A percentile compares a stretch with the other conserved stretches of the same genome.
These are phyloP conservation scores for Orbilia ellipsospora DNA, from an alignment of 2,329 filamentous ascomycete species.

Conservation along the genomic window DNA sequence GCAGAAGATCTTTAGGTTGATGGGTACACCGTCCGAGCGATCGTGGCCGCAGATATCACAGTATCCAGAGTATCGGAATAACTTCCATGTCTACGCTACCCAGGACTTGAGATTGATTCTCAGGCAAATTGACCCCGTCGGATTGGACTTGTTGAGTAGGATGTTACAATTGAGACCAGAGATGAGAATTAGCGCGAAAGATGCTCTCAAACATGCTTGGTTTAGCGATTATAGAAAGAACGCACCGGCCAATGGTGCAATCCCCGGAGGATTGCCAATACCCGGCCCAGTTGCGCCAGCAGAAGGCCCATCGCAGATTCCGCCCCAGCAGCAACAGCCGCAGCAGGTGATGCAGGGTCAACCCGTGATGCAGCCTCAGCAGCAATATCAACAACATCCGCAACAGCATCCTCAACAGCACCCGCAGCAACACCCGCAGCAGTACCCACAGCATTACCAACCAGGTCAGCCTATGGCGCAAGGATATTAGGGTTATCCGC, in stretches of 20 bases:
- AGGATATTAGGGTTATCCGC: conserved; percentile 58
- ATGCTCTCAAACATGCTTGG: conserved; percentile 91
- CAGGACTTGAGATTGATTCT: conserved; percentile 88
- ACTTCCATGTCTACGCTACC: conserved; percentile 92
- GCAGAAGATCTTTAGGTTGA: conserved; percentile 95
- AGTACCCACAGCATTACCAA: conserved; percentile 56
- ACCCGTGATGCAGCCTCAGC: conserved; percentile 37
- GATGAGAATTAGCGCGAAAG: conserved; percentile 85
- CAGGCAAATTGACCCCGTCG: conserved; percentile 86
- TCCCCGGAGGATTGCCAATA: conserved; percentile 47
- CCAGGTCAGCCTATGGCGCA: conserved; percentile 43
- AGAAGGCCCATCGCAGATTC: conserved; percentile 45
- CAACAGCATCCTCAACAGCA: conserved; percentile 56
- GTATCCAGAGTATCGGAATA: conserved; percentile 97
- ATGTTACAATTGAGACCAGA: conserved; percentile 96
- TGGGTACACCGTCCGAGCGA: conserved; percentile 95
- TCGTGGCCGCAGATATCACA: conserved; percentile 95
- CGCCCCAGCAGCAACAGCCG: conserved; percentile 64
- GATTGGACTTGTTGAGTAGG: conserved; percentile 84
- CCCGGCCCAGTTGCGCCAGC: conserved; percentile 38
- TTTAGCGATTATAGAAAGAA: conserved; percentile 72
- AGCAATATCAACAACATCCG: conserved; percentile 40
- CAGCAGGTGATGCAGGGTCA: conserved; percentile 60
- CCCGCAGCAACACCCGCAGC: conserved; percentile 29
- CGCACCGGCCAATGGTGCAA: conserved; percentile 44